Conservation (phyloP, 2,329 filamentous ascomycete genomes). For the Colletotrichum incanum region DNA sequence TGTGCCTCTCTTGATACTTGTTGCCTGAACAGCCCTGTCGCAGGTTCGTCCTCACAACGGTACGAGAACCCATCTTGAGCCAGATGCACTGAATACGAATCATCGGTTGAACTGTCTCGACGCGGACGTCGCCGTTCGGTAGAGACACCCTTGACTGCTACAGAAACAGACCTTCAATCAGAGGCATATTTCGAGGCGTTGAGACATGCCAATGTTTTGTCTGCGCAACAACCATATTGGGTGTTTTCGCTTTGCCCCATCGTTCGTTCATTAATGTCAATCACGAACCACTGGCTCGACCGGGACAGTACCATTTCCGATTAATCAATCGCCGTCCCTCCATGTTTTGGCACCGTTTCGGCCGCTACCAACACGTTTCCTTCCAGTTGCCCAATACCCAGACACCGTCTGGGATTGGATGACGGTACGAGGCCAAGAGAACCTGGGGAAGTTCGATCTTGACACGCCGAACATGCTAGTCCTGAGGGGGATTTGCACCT, state of each 20-base stretch:
- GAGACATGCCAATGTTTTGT: constrained; percentile 43
- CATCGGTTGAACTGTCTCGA: constrained; percentile 1
- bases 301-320: neutral
- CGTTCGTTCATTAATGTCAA: constrained; percentile 31
- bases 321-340: constrained; percentile 11
- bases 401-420: neutral
- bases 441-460: constrained; percentile 29
- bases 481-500: constrained; percentile 23
- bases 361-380: neutral
- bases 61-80: constrained; percentile 19
- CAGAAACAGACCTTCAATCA: constrained; percentile 17
- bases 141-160: neutral
- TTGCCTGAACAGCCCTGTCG: constrained; percentile 24
- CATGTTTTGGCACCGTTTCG: constrained; percentile 26
- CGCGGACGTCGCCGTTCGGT: constrained; percentile 4
- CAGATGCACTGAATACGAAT: constrained; percentile 4
- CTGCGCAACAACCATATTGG: constrained; percentile 25
- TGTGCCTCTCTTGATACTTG: constrained; percentile 24
- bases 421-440: constrained; percentile 4
- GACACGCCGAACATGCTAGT: constrained; percentile 26
- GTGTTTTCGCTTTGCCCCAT: neutral
- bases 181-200: constrained; percentile 14
- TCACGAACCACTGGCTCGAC: constrained; percentile 23
- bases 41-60: constrained; percentile 7
- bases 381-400: neutral